Base-by-base conservation (phyloP, 345 rosid genomes). In the Garcia nutans region DNA sequence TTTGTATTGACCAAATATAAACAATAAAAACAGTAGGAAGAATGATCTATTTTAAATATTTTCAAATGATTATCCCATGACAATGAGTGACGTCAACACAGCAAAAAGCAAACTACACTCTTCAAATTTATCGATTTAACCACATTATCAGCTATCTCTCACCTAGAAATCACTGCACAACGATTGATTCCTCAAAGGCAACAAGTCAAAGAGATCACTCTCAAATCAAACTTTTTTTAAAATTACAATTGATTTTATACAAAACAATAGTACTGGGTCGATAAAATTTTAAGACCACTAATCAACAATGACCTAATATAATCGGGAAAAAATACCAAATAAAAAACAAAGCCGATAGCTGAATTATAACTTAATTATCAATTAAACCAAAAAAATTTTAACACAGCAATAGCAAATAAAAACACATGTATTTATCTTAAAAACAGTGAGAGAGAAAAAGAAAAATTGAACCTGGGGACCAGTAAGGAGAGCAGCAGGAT, bases 401-500 rank as follows among this genome's bases (percentile, higher is more conserved):
- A 5, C 41, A 3, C 41, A 37, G 6, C 41, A 37, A 37, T 3
- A 37, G 41, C 41, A 37, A 37, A 3, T 37, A 37, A 37, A 37
- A 37, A 37, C 41, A 37, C 41, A 37, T 6, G 41, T 2, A 37
- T 37, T 37, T 37, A 37, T 0, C 41, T 37, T 37, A 9, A 47
- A 57, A 20, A 57, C 24, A 57, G 10, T 1, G 22, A 59, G 10
- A 59, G 22, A 23, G 1, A 59, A 0, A 59, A 1, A 7, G 31
- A 59, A 56, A 24, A 11, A 5, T 15, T 3, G 47, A 82, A 89
- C 93, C 93, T 89, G 93, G 50, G 87, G 88, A 61, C 84, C 76
- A n/a, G 91, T 76, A 7, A 89, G 65, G 76, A 87, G 84, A 66
- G 83, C 81, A 9, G 91, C 81, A 7, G 91, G 89, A 69, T 85